Evolutionary conservation across 2,329 filamentous ascomycete species (phyloP), one percentile per base, ranked within the genome.

Genomic region (Fusarium nelsonii): DNA sequence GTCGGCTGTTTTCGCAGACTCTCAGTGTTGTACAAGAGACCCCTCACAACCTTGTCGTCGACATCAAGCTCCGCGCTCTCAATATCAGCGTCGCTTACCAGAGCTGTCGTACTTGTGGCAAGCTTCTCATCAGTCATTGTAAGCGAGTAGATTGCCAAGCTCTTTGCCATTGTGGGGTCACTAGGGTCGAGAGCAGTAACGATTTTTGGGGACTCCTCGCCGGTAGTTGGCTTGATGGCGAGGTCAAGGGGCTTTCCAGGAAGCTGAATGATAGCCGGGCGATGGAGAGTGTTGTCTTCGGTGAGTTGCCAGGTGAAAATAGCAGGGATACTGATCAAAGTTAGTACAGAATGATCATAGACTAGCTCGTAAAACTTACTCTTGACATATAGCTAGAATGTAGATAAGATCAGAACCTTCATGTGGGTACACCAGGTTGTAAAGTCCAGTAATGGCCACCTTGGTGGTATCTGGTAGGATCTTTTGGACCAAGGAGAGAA

Each of bases 191-290:
- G 67, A 15, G 82, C 78, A 8, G 81, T 78, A 39, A 83, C 65
- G 34, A 86, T 65, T 55, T 64, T 76, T 20, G 74, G 78, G 4
- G 69, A 60, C 5, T 68, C 60, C 9, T 68, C 62, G 16, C 59
- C 61, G 26, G 57, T 62, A 33, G 60, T 56, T 15, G 74, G 65
- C 12, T 78, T 56, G n/a, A 78, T 64, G 30, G 78, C 73, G 12
- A 85, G 73, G 73, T 89, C 87, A 6, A 95, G 84, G 1, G 89
- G 86, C 72, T 92, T 93, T 9, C 91, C 91, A 4, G 84, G 81
- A 6, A 93, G 77, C 39, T 82, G 77, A 54, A 93, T 80, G 62
- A 78, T 68, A 52, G 77, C 68, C 74, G 51, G 84, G 64, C 85
- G 81, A 10, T 81, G 77, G 40, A 93, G 81, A 15, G 75, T 78